phyloP scores from a whole-genome alignment of 139 green algal genomes.

The Micractinium sp. region DNA sequence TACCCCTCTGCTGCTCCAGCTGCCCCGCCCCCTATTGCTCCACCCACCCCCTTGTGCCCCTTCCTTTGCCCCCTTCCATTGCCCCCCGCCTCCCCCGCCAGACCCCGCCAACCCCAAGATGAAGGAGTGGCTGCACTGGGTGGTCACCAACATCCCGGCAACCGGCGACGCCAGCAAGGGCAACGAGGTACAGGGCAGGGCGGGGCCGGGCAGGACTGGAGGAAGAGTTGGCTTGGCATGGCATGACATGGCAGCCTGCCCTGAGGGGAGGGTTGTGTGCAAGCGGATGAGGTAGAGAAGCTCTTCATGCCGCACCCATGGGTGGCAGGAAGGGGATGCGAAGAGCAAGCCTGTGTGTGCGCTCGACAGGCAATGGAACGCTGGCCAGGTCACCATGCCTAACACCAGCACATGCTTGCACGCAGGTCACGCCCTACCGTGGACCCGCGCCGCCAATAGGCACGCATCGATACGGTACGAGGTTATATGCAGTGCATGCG shows the following conservation, averaged over 20 bases:
- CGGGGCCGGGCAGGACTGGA: not conserved
- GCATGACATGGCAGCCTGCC: too few relatives aligned
- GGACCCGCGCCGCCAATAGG: constrained; percentile 11
- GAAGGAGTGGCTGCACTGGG: constrained; percentile 15
- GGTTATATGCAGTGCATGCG: not conserved
- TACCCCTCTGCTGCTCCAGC: not conserved
- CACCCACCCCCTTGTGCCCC: too few relatives aligned
- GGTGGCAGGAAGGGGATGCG: too few relatives aligned
- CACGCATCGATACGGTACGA: constrained; percentile 23
- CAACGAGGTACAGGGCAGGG: not conserved
- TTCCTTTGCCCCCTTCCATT: not conserved
- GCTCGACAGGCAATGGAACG: not conserved
- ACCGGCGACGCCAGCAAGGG: not conserved
- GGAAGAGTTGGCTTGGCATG: too few relatives aligned
- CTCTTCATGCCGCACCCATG: too few relatives aligned
- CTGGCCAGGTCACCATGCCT: not conserved
- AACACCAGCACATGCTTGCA: not conserved
- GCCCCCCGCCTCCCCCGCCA: not conserved
- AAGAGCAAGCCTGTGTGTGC: not conserved
- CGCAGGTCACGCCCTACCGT: not conserved
- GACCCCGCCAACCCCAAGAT: not conserved
- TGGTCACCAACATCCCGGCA: constrained; percentile 12
- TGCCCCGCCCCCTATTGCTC: too few relatives aligned
- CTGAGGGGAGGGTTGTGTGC: too few relatives aligned
- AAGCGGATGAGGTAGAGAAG: too few relatives aligned